A percentile compares a stretch with the other conserved stretches of the same genome.
Conservation (phyloP, 139 green algal species). For the Haematococcus lacustris region DNA sequence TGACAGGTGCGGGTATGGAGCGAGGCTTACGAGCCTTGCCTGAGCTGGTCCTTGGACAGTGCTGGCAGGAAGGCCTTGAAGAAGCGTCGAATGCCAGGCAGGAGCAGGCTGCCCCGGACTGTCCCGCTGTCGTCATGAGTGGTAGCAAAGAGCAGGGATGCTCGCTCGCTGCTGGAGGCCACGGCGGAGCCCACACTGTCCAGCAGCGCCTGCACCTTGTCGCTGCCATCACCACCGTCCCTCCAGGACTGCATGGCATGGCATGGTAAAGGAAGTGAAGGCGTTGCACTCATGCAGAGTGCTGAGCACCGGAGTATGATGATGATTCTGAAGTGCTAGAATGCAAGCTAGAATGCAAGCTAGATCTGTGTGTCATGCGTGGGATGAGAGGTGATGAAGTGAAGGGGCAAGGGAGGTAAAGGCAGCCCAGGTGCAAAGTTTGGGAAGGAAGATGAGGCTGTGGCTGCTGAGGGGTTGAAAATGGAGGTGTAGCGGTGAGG, state of each 20-base stretch:
- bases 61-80: slow-evolving; percentile 1
- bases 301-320: too few relatives aligned
- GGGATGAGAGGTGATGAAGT: too few relatives aligned
- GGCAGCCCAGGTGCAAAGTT: too few relatives aligned
- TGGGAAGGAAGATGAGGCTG: too few relatives aligned
- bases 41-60: not conserved
- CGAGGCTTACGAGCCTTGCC: not conserved
- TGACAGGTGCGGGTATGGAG: not conserved
- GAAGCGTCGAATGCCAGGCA: not conserved
- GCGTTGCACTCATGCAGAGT: too few relatives aligned
- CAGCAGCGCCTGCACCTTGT: not conserved
- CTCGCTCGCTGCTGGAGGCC: not conserved
- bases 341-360: too few relatives aligned
- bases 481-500: too few relatives aligned
- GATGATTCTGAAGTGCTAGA: too few relatives aligned
- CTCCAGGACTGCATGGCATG: not conserved
- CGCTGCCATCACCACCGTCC: too few relatives aligned
- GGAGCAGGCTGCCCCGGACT: not conserved
- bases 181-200: not conserved
- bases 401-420: too few relatives aligned
- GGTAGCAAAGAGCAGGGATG: not conserved
- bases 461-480: too few relatives aligned
- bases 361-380: too few relatives aligned
- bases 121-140: not conserved
- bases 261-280: not conserved